Evolutionary conservation across 345 rosid genomes (phyloP), one percentile per base, ranked within the genome.

Genomic region (Pistacia atlantica): DNA sequence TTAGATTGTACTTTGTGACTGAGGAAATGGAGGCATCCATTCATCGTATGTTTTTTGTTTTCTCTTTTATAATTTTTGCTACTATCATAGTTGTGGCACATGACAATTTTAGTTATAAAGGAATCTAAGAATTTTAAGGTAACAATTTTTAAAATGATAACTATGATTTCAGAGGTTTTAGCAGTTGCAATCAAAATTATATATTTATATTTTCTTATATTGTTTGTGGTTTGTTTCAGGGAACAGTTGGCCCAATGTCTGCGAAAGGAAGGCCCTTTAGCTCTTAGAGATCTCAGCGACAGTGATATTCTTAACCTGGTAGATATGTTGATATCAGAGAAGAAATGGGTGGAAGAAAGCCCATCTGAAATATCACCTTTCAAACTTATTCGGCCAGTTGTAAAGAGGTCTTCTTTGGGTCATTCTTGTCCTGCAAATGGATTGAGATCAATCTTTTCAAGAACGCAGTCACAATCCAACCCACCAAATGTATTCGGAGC

Each of bases 261-360:
- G 61, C 87, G 74, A 73, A 88, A 87, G 72, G 89, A 86, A 70
- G 93, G 95, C 37, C 98, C 90, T 73, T 74, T 74, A 62, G 74
- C 65, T 69, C 89, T 88, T 65, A 84, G 82, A 83, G 80, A 86
- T 33, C 85, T 93, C 18, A 38, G 64, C 33, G 79, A 79, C 48
- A 46, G 75, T 31, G 88, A 85, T 79, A 83, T 87, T 46, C 86
- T 90, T 80, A 79, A 83, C 38, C 79, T 95, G 77, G 90, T 90
- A 4, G 83, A 88, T 78, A 51, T 90, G 65, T 76, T 96, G 81
- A 81, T 92, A 75, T 82, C 85, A 35, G 91, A 88, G 77, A 92
- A 90, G 87, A 90, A 91, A 84, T 91, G 89, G 92, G 76, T 89
- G 38, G 86, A 85, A 81, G 96, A 93, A 81, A 74, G 66, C 63